Conservation (phyloP, 208 protist species). For the Leishmania braziliensis region DNA sequence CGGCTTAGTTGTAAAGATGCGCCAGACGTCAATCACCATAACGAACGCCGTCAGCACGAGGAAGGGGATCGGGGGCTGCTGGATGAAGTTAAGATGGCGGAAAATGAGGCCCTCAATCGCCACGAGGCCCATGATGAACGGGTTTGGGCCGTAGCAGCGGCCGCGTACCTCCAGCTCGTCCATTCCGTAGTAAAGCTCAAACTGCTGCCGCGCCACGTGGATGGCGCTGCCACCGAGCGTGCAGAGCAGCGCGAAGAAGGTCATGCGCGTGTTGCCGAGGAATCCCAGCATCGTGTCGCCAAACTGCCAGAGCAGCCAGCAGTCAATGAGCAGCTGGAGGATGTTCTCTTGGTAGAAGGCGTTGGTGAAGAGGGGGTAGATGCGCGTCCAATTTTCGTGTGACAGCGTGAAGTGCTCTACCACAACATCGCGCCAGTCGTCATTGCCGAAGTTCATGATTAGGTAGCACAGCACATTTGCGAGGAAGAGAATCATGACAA, state of each 20-base stretch:
- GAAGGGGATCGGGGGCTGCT: conserved; percentile 90
- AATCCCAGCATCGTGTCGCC: conserved; percentile 87
- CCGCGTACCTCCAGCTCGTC: conserved; percentile 86
- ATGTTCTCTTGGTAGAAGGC: conserved; percentile 88
- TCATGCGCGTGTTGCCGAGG: conserved; percentile 80
- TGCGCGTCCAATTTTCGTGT: conserved; percentile 72
- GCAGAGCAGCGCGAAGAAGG: conserved; percentile 73
- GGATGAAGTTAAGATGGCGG: conserved; percentile 90
- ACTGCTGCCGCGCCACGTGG: conserved; percentile 81
- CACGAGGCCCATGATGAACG: conserved; percentile 89
- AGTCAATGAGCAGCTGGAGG: conserved; percentile 88
- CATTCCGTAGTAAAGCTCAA: conserved; percentile 84
- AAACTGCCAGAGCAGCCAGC: conserved; percentile 85
- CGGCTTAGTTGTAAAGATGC: conserved; percentile 81
- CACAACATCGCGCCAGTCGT: conserved; percentile 82
- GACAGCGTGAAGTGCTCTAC: conserved; percentile 90
- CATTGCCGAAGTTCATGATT: conserved; percentile 77
- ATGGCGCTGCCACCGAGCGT: conserved; percentile 76
- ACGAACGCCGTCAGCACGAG: conserved; percentile 87
- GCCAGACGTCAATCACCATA: conserved; percentile 91
- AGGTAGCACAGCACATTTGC: conserved; percentile 81
- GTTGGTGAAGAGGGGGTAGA: conserved; percentile 90
- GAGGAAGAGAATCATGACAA: conserved; percentile 83
- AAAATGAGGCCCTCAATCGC: conserved; percentile 88
- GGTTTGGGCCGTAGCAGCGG: conserved; percentile 85